Percentiles rank a stretch among this genome's conserved stretches.
Conservation (phyloP, 83 land plant genomes). For the Diphasiastrum complanatum region DNA sequence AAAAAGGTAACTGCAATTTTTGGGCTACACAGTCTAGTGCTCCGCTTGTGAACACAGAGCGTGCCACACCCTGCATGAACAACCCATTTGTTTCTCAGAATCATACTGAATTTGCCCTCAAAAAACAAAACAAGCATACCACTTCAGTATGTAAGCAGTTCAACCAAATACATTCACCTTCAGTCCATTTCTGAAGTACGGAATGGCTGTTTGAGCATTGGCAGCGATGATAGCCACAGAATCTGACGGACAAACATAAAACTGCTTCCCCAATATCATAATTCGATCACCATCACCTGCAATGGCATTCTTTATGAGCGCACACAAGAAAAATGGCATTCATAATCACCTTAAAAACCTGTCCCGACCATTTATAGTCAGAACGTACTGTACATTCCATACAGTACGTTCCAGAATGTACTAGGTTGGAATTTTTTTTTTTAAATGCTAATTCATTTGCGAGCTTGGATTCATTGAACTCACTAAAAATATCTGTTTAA, state of each 20-base stretch:
- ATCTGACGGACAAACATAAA: constrained; percentile 93
- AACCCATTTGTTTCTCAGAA: not conserved
- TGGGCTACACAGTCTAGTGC: constrained; percentile 90
- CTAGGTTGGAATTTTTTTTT: no score
- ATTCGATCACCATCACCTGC: constrained; percentile 96
- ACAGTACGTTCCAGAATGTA: no score
- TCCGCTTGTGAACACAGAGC: constrained; percentile 97
- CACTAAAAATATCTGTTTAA: not conserved
- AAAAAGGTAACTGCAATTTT: constrained; percentile 68
- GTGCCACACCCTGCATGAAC: constrained; percentile 59
- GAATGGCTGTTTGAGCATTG: constrained; percentile 79
- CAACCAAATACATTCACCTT: constrained; percentile 46
- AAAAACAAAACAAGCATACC: not conserved
- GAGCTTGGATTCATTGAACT: no score
- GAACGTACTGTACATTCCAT: no score
- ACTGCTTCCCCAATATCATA: constrained; percentile 77
- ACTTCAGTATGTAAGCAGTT: no score
- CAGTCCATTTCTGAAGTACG: constrained; percentile 73
- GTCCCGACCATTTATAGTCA: no score
- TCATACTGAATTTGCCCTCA: not conserved
- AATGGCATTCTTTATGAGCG: no score
- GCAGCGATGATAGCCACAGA: constrained; percentile 97
- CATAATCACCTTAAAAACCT: no score
- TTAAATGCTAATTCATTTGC: no score
- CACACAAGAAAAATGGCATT: no score